Conservation (phyloP, 2,329 filamentous ascomycete genomes). For the Ophidiomyces ophidiicola region DNA sequence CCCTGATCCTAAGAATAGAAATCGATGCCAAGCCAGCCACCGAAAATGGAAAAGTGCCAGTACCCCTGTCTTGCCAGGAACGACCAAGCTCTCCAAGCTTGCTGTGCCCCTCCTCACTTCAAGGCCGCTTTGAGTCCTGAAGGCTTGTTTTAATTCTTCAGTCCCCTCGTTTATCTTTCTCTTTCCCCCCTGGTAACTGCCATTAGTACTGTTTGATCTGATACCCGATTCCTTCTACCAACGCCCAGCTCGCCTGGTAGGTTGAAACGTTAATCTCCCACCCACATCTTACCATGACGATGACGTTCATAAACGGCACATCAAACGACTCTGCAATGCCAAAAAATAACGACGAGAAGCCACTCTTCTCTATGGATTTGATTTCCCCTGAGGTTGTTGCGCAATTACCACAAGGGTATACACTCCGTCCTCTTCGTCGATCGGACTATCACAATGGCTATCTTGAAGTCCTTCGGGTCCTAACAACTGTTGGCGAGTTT, state of each 20-base stretch:
- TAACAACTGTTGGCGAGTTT: slow-evolving; percentile 88
- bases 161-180: slow-evolving; percentile 4
- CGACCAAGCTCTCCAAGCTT: too few relatives aligned
- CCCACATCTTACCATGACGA: neutral
- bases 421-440: slow-evolving; percentile 63
- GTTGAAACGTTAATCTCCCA: too few relatives aligned
- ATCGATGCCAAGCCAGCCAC: too few relatives aligned
- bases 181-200: too few relatives aligned
- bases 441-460: slow-evolving; percentile 72
- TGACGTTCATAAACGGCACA: slow-evolving; percentile 1
- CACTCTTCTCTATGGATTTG: slow-evolving; percentile 65
- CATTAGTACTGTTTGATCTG: too few relatives aligned
- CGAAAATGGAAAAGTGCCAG: too few relatives aligned
- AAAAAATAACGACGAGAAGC: slow-evolving; percentile 32
- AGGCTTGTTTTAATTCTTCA: neutral
- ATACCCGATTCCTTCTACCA: too few relatives aligned
- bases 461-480: slow-evolving; percentile 77
- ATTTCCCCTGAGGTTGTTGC: slow-evolving; percentile 63
- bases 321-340: neutral
- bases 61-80: too few relatives aligned
- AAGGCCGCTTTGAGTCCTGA: neutral
- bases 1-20: too few relatives aligned
- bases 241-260: too few relatives aligned
- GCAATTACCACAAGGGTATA: slow-evolving; percentile 68
- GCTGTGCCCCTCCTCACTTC: neutral